Evolutionary conservation across 1,284 basidiomycete species (phyloP).

Genomic region (Trichosporon asahii): DNA sequence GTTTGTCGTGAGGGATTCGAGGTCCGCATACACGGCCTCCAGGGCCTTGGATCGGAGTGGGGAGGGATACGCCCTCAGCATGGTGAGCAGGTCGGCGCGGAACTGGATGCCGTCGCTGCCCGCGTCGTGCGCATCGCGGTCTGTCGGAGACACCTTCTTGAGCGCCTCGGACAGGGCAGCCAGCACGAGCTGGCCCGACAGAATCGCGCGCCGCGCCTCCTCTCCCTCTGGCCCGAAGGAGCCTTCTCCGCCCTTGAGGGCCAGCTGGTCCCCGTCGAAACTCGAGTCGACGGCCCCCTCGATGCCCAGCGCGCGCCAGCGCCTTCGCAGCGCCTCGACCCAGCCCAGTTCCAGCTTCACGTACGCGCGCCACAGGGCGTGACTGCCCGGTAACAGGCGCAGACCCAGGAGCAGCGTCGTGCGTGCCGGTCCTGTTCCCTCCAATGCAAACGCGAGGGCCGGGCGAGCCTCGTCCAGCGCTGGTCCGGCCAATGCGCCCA

Average conservation of each 20-base stretch:
- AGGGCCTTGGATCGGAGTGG: constrained; percentile 41
- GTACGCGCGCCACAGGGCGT: constrained; percentile 80
- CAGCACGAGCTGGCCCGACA: constrained; percentile 48
- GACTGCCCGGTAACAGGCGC: constrained; percentile 66
- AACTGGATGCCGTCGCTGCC: constrained; percentile 34
- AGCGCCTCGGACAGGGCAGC: constrained; percentile 46
- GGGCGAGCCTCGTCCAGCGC: constrained; percentile 15
- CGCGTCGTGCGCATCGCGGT: constrained; percentile 9
- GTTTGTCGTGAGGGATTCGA: constrained; percentile 24
- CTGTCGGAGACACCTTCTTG: constrained; percentile 28
- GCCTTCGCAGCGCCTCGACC: constrained; percentile 72
- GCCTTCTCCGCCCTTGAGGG: constrained; percentile 42
- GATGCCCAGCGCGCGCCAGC: constrained; percentile 66
- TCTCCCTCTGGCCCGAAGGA: constrained; percentile 50
- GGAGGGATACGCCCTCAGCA: constrained; percentile 48
- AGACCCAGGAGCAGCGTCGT: constrained; percentile 81
- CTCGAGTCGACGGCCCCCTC: constrained; percentile 16
- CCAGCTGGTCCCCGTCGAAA: constrained; percentile 27
- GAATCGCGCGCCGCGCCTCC: constrained; percentile 48
- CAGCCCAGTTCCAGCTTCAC: constrained; percentile 88
- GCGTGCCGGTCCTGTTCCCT: constrained; percentile 62
- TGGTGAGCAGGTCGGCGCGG: constrained; percentile 33
- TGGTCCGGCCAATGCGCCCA: not conserved
- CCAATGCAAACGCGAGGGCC: constrained; percentile 41
- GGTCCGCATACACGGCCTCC: constrained; percentile 39